A percentile compares a stretch with the other conserved stretches of the same genome.
Conservation (phyloP, 352 stramenopile species). For the Elongisporangium senticosum region DNA sequence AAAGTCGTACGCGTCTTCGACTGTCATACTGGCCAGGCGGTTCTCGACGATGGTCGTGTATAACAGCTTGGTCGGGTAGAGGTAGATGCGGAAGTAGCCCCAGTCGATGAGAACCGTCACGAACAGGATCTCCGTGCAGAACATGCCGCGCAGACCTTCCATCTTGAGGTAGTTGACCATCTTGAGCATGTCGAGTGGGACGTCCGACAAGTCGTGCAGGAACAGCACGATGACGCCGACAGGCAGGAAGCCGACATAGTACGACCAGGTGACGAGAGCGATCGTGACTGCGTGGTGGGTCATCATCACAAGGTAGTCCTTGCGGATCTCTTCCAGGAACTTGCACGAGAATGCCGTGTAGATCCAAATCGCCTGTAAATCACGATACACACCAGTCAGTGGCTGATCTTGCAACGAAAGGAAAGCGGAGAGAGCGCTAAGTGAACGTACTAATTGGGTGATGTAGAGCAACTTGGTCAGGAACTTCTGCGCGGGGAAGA, state of each 20-base stretch:
- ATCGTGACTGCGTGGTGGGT: slow-evolving; percentile 86
- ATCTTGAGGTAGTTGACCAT: slow-evolving; percentile 89
- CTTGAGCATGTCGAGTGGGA: slow-evolving; percentile 87
- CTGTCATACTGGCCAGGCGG: slow-evolving; percentile 69
- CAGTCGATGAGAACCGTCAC: slow-evolving; percentile 54
- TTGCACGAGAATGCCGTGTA: slow-evolving; percentile 88
- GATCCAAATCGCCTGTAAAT: slow-evolving; percentile 76
- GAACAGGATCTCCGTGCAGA: slow-evolving; percentile 74
- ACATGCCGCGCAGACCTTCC: slow-evolving; percentile 62
- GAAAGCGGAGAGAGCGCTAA: too few species aligned
- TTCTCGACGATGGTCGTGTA: slow-evolving; percentile 73
- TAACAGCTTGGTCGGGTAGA: slow-evolving; percentile 77
- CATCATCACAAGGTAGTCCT: slow-evolving; percentile 90
- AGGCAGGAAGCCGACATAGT: slow-evolving; percentile 71
- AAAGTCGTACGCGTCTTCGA: slow-evolving; percentile 63
- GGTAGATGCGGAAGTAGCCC: slow-evolving; percentile 85
- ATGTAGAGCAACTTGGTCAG: slow-evolving; percentile 81
- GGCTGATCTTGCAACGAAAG: too few species aligned
- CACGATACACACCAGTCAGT: not conserved
- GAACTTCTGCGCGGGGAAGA: slow-evolving; percentile 80
- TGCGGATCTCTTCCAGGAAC: slow-evolving; percentile 84
- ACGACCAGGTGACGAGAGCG: slow-evolving; percentile 80
- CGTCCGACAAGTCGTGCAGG: slow-evolving; percentile 83
- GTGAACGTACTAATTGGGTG: slow-evolving; percentile 55
- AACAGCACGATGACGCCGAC: slow-evolving; percentile 82